These are phyloP conservation scores for Extremus antarcticus DNA, from an alignment of 495 filamentous ascomycete species.

Conservation along the genomic window DNA sequence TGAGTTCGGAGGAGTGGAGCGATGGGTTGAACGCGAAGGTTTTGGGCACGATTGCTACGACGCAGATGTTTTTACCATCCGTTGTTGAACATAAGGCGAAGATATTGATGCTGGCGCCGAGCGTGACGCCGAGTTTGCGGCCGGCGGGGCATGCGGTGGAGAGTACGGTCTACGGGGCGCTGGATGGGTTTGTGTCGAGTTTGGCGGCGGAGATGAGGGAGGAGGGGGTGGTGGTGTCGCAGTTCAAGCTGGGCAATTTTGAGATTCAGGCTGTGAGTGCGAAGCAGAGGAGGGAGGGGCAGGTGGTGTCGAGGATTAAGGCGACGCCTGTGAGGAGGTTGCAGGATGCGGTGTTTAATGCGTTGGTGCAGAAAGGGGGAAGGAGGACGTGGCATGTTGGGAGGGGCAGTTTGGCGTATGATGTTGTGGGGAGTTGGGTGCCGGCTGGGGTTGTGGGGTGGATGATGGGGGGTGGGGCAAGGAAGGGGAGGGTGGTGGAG, in stretches of 20 bases:
- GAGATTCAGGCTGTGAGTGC: conserved; percentile 42
- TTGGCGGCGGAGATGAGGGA: conserved; percentile 65
- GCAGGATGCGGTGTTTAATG: conserved; percentile 80
- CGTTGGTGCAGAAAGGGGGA: conserved; percentile 47
- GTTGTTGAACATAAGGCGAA: conserved; percentile 46
- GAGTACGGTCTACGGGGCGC: conserved; percentile 61
- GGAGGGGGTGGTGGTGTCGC: conserved; percentile 63
- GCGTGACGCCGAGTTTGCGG: conserved; percentile 69
- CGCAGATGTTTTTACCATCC: conserved; percentile 77
- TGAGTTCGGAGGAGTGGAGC: conserved; percentile 70
- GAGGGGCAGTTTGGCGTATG: conserved; percentile 68
- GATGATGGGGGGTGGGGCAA: conserved; percentile 61
- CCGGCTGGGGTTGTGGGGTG: conserved; percentile 67
- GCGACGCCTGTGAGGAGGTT: conserved; percentile 64
- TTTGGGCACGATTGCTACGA: conserved; percentile 78
- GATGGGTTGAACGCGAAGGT: conserved; percentile 85
- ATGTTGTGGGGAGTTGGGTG: conserved; percentile 75
- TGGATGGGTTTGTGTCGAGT: conserved; percentile 67
- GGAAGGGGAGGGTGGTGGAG: neutral
- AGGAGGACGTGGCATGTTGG: conserved; percentile 59
- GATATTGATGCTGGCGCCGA: conserved; percentile 72
- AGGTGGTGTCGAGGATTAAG: conserved; percentile 28
- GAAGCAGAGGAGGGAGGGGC: conserved; percentile 22
- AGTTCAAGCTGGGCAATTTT: conserved; percentile 79
- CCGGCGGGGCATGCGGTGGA: conserved; percentile 80